Conservation (phyloP, 352 stramenopile species). For the Phytophthora sp. region DNA sequence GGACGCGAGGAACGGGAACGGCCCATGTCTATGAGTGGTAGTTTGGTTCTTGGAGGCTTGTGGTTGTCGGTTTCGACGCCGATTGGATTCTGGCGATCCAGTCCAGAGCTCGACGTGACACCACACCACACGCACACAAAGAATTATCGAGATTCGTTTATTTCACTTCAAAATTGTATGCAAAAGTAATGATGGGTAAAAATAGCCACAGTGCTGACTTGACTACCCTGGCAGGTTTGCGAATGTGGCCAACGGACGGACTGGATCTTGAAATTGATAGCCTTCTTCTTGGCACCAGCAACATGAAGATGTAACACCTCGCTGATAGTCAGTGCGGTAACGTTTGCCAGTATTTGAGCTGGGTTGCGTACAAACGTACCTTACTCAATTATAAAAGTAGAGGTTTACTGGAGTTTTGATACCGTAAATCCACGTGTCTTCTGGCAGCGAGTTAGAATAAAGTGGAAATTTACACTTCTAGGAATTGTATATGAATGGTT, state of each 20-base stretch:
- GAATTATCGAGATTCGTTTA: slow-evolving; percentile 44
- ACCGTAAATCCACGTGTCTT: too few species aligned
- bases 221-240: not conserved
- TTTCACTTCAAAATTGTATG: slow-evolving; percentile 28
- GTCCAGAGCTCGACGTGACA: not conserved
- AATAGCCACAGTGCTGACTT: slow-evolving; percentile 9
- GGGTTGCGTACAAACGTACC: too few species aligned
- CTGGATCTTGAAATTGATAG: too few species aligned
- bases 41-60: slow-evolving; percentile 26
- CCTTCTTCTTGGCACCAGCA: too few species aligned
- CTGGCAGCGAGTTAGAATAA: too few species aligned
- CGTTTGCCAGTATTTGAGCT: too few species aligned
- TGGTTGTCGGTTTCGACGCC: slow-evolving; percentile 28
- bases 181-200: slow-evolving; percentile 2
- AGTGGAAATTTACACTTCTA: too few species aligned
- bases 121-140: slow-evolving; percentile 30
- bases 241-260: not conserved
- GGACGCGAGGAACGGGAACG: slow-evolving; percentile 71
- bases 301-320: too few species aligned
- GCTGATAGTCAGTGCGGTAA: too few species aligned
- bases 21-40: slow-evolving; percentile 44
- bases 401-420: too few species aligned
- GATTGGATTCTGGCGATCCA: slow-evolving; percentile 43
- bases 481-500: too few species aligned
- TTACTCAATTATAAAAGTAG: too few species aligned